Evolutionary conservation across 1,139 yeast species (phyloP), one percentile per base, ranked within the genome.

Genomic region (Yamadazyma triangularis): DNA sequence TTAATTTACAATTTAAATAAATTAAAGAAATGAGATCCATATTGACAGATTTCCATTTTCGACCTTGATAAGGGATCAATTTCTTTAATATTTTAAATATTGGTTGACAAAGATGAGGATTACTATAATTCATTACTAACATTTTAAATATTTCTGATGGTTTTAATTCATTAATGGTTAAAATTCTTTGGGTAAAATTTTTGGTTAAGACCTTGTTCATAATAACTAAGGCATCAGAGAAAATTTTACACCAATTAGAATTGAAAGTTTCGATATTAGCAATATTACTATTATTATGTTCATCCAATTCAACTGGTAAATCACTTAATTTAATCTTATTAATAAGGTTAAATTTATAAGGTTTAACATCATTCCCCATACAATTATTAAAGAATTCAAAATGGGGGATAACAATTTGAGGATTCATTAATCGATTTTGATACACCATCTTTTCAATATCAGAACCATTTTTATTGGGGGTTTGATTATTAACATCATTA

Each of bases 11-110:
- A 47, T 86, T 80, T 28, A 91, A 58, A 49, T 85, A 91, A 2
- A 91, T 88, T 39, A 85, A 79, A 0, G 96, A 87, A 6, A 93
- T 86, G 34, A 91, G 63, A 45, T 88, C 96, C 97, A 93, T 91
- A 51, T 91, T 93, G 41, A 79, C 74, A 10, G 88, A 76, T 45
- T 88, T 81, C 99, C 99, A 91, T 54, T 89, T 88, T 38, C 94
- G 77, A 13, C 96, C 96, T 45, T 86, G 89, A 54, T 82, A 87
- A 0, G 97, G 96, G 1, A 89, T 79, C 30, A 88, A 70, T 40
- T 86, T 81, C 52, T 86, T 88, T 38, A 89, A 64, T 2, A 80
- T 71, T 47, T 79, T 81, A 42, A 89, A 62, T 3, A 85, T 78
- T 2, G 94, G 88, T 26, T 62, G 64, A 56, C 84, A 79, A 18